Evolutionary conservation across 257 asterid genomes (phyloP).

Genomic region (Capsicum chinense): DNA sequence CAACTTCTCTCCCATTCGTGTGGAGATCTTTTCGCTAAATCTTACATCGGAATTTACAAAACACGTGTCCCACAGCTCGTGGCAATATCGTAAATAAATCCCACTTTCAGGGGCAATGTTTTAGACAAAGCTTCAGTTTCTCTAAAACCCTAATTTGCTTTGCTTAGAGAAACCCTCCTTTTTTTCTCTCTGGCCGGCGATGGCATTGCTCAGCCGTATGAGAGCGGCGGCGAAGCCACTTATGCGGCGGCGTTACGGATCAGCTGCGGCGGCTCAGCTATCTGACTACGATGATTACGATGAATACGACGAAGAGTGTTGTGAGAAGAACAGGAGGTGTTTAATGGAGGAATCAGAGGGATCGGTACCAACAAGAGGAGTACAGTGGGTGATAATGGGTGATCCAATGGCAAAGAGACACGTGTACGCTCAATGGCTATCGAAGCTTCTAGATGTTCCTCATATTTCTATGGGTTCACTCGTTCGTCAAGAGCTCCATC

Average conservation of each 20-base stretch:
- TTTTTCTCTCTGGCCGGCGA: constrained; percentile 31
- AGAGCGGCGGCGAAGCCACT: constrained; percentile 51
- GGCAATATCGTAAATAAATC: constrained; percentile 3
- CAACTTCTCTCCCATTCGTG: neutral
- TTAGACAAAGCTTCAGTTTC: neutral
- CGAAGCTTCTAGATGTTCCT: constrained; percentile 82
- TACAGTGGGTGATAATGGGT: constrained; percentile 94
- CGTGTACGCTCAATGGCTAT: constrained; percentile 78
- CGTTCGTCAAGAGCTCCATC: constrained; percentile 84
- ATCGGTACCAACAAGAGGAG: constrained; percentile 69
- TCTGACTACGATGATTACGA: constrained; percentile 42
- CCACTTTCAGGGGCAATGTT: constrained; percentile 22
- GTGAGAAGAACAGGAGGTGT: neutral
- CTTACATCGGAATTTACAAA: too few relatives aligned
- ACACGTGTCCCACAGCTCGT: neutral
- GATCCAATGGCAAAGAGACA: constrained; percentile 76
- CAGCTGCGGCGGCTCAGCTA: constrained; percentile 76
- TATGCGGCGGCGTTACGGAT: constrained; percentile 47
- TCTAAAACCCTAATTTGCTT: constrained; percentile 31
- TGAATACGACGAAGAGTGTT: constrained; percentile 31
- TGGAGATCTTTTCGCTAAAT: neutral
- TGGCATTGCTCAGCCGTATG: constrained; percentile 70
- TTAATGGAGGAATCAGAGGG: constrained; percentile 60
- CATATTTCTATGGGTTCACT: constrained; percentile 92
- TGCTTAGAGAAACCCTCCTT: constrained; percentile 32